Percentiles rank a stretch among this genome's conserved stretches.
These are phyloP conservation scores for Rhizopus arrhizus DNA, from an alignment of 371 early-diverging fungal species.

Conservation along the genomic window DNA sequence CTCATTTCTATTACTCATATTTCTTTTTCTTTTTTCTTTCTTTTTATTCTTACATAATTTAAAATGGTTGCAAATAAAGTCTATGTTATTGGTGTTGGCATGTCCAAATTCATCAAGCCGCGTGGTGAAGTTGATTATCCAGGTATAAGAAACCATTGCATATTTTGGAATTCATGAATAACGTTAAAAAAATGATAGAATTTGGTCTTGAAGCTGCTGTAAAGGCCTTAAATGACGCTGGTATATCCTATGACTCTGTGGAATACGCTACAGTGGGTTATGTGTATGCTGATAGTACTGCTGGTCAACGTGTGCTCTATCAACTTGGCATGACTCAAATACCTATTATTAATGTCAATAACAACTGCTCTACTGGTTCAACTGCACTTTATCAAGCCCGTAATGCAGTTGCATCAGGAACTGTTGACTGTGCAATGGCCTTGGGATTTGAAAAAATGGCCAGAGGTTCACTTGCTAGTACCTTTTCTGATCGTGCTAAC, in stretches of 20 bases:
- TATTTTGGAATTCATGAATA: not conserved
- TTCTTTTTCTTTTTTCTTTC: conserved; percentile 4
- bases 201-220: conserved; percentile 73
- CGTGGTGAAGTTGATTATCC: conserved; percentile 63
- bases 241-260: conserved; percentile 67
- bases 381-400: conserved; percentile 77
- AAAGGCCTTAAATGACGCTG: conserved; percentile 75
- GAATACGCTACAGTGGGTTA: conserved; percentile 68
- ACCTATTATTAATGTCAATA: conserved; percentile 71
- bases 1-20: not conserved
- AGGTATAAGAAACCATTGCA: conserved; percentile 31
- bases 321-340: conserved; percentile 73
- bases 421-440: conserved; percentile 74
- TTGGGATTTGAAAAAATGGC: conserved; percentile 83
- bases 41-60: conserved; percentile 3
- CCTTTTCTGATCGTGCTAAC: conserved; percentile 66
- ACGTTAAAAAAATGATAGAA: conserved; percentile 37
- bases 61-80: conserved; percentile 36
- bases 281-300: conserved; percentile 71
- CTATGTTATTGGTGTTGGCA: conserved; percentile 66
- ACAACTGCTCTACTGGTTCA: conserved; percentile 82
- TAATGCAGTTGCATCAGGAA: conserved; percentile 65
- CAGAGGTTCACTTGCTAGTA: conserved; percentile 58
- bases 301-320: conserved; percentile 75
- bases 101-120: conserved; percentile 70